These are phyloP conservation scores for Dictyostelium intermedium DNA, from an alignment of 78 protist species.

Conservation along the genomic window DNA sequence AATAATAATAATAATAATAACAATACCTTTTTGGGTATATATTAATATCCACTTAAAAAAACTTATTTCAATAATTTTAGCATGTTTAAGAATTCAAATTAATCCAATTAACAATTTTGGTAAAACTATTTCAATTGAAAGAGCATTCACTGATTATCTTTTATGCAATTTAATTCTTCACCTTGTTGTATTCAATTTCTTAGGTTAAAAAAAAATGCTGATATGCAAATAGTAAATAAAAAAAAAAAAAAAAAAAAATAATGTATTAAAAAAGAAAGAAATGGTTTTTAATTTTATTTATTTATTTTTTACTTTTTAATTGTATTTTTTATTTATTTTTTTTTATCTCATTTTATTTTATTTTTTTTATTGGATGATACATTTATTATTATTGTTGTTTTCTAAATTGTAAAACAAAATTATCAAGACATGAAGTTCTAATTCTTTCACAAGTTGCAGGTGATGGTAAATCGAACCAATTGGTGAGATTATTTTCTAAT, in stretches of 20 bases:
- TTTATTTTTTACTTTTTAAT: background rate
- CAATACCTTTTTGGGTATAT: background rate
- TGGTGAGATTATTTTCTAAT: constrained; percentile 8
- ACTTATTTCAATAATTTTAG: too few relatives aligned
- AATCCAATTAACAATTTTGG: constrained; percentile 53
- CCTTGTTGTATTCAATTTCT: constrained; percentile 86
- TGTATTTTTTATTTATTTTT: background rate
- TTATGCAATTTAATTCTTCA: constrained; percentile 85
- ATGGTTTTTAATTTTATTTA: background rate
- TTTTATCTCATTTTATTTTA: background rate
- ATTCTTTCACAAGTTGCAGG: constrained; percentile 94
- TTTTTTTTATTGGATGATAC: background rate
- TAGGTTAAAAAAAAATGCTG: constrained; percentile 69
- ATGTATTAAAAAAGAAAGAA: background rate
- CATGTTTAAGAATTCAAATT: constrained; percentile 81
- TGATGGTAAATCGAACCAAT: constrained; percentile 65
- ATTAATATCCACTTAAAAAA: too few relatives aligned
- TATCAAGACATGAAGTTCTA: constrained; percentile 85
- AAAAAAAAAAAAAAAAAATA: background rate
- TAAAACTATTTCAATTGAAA: constrained; percentile 64
- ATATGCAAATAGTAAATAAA: background rate
- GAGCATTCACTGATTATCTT: constrained; percentile 87
- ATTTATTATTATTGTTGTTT: background rate
- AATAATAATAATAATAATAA: background rate
- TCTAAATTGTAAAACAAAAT: constrained; percentile 50